phyloP scores from a whole-genome alignment of 2,329 filamentous ascomycete species.

The Neodidymelliopsis sp. region DNA sequence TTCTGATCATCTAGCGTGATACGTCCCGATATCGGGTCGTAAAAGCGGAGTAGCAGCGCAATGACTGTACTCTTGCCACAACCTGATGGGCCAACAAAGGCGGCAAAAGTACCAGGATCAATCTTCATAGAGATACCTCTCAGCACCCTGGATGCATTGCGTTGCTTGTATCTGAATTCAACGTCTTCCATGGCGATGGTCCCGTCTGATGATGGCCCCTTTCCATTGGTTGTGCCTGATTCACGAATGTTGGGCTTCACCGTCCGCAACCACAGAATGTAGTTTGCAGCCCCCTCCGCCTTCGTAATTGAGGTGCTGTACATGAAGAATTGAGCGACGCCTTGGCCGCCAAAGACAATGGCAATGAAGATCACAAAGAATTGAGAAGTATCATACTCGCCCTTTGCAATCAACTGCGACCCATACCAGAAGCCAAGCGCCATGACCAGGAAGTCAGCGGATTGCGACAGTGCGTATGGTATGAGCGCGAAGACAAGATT shows the following conservation, averaged over 20 bases:
- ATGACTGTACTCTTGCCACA: conserved; percentile 94
- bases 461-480: conserved; percentile 12
- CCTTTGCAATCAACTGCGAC: conserved; percentile 6
- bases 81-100: conserved; percentile 72
- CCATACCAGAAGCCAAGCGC: conserved; percentile 17
- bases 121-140: conserved; percentile 54
- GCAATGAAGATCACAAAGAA: conserved; percentile 18
- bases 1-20: conserved; percentile 74
- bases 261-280: conserved; percentile 7
- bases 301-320: conserved; percentile 12
- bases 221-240: not conserved
- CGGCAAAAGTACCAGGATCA: conserved; percentile 61
- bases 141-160: conserved; percentile 81
- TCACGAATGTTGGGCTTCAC: conserved; percentile 7
- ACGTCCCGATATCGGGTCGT: conserved; percentile 76
- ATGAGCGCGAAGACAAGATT: conserved; percentile 10
- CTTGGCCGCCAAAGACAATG: conserved; percentile 16
- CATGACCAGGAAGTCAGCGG: conserved; percentile 9
- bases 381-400: conserved; percentile 1
- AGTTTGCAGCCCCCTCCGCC: conserved; percentile 2
- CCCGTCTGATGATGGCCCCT: not conserved
- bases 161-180: conserved; percentile 91
- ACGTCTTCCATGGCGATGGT: conserved; percentile 77
- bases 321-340: conserved; percentile 14
- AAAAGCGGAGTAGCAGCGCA: conserved; percentile 89